Percentiles rank a stretch among this genome's conserved stretches.
Evolutionary conservation across 1,139 yeast genomes (phyloP).

Genomic region (Eremothecium gossypii): DNA sequence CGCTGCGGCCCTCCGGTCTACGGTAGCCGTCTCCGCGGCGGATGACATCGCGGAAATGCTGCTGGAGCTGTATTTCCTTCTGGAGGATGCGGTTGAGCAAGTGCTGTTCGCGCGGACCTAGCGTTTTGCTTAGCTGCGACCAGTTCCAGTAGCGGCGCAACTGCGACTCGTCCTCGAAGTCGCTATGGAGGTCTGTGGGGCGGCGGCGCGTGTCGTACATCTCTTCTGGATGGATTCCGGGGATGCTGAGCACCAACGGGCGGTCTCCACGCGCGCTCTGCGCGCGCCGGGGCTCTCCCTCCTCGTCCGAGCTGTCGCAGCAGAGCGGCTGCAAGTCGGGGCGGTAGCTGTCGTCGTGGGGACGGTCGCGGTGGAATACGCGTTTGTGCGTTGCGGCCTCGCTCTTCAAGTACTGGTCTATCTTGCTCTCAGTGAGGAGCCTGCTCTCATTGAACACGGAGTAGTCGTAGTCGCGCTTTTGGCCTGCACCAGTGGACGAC

Average conservation of each 20-base stretch:
- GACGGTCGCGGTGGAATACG: conserved; percentile 21
- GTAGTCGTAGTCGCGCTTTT: conserved; percentile 16
- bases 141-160: conserved; percentile 2
- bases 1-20: neutral
- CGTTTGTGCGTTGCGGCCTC: conserved; percentile 27
- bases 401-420: conserved; percentile 13
- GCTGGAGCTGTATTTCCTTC: conserved; percentile 1
- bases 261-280: neutral
- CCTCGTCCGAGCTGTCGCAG: conserved; percentile 15
- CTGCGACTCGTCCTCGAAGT: neutral
- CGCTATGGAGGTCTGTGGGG: neutral
- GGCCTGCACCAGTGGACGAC: conserved; percentile 1
- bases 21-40: neutral
- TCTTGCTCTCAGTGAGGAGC: conserved; percentile 19
- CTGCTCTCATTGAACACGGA: conserved; percentile 18
- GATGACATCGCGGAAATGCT: conserved; percentile 2
- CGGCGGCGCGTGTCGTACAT: neutral
- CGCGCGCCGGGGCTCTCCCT: conserved; percentile 1
- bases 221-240: conserved; percentile 3
- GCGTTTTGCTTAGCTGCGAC: conserved; percentile 1
- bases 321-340: conserved; percentile 24
- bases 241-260: conserved; percentile 2
- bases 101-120: conserved; percentile 1
- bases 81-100: conserved; percentile 2
- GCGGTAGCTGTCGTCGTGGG: conserved; percentile 14